These are phyloP conservation scores for Suillus decipiens DNA, from an alignment of 768 basidiomycete genomes.

Conservation along the genomic window DNA sequence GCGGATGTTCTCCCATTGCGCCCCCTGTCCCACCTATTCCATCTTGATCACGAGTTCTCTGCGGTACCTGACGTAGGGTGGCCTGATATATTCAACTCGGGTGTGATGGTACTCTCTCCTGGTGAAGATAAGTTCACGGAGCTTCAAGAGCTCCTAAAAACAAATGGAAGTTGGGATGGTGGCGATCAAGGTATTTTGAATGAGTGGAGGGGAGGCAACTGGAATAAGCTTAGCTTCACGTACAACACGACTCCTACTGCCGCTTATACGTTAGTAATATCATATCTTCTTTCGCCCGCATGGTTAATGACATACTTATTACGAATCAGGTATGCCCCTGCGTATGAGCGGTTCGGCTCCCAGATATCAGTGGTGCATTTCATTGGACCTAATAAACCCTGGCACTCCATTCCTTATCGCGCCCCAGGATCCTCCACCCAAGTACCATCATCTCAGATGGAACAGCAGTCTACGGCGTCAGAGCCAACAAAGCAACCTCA, in stretches of 20 bases:
- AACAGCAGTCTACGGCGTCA: conserved; percentile 23
- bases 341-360: conserved; percentile 90
- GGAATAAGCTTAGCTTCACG: conserved; percentile 95
- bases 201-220: conserved; percentile 85
- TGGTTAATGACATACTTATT: conserved; percentile 30
- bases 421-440: conserved; percentile 50
- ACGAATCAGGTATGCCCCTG: conserved; percentile 83
- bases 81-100: conserved; percentile 99
- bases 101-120: conserved; percentile 86
- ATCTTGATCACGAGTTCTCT: conserved; percentile 78
- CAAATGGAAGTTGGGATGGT: conserved; percentile 92
- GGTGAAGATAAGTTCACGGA: conserved; percentile 81
- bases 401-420: conserved; percentile 75
- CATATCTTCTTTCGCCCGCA: conserved; percentile 19
- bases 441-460: conserved; percentile 31
- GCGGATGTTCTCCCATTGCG: conserved; percentile 88
- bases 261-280: conserved; percentile 81
- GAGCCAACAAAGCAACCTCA: conserved; percentile 27
- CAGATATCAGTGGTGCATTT: conserved; percentile 89
- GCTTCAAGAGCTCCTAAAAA: conserved; percentile 66
- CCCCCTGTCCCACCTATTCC: conserved; percentile 92
- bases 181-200: conserved; percentile 98
- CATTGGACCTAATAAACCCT: conserved; percentile 96
- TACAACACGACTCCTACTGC: conserved; percentile 99
- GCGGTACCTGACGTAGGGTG: conserved; percentile 97